A percentile compares a stretch with the other conserved stretches of the same genome.
Conservation (phyloP, 1,139 yeast species). For the Pichia sp. region DNA sequence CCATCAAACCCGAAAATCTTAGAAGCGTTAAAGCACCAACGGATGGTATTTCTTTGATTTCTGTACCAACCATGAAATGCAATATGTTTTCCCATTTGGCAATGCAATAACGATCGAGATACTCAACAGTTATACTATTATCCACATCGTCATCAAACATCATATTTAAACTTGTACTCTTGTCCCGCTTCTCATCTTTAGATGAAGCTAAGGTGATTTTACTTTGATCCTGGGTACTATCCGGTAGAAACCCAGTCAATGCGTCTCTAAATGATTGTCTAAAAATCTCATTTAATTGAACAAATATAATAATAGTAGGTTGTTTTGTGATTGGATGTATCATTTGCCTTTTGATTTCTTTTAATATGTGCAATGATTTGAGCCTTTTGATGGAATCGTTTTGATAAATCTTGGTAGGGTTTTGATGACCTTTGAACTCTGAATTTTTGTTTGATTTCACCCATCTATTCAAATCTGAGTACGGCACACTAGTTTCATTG, state of each 20-base stretch:
- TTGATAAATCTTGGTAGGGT: constrained; percentile 43
- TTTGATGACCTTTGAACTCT: constrained; percentile 39
- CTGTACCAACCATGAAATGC: constrained; percentile 97
- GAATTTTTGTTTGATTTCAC: constrained; percentile 34
- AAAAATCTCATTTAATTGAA: constrained; percentile 69
- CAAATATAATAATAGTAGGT: constrained; percentile 43
- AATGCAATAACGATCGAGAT: constrained; percentile 76
- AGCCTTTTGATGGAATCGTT: constrained; percentile 77
- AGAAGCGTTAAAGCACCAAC: constrained; percentile 61
- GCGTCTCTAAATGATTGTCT: constrained; percentile 75
- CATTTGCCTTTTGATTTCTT: constrained; percentile 46
- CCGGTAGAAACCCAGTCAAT: constrained; percentile 62
- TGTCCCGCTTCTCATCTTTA: constrained; percentile 1
- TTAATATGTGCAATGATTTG: constrained; percentile 69
- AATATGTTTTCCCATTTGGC: constrained; percentile 91
- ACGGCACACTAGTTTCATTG: constrained; percentile 66
- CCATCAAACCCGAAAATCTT: constrained; percentile 83
- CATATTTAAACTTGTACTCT: constrained; percentile 8
- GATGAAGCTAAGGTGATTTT: constrained; percentile 9
- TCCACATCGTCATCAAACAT: constrained; percentile 34
- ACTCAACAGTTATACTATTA: constrained; percentile 54
- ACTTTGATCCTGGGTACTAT: constrained; percentile 17
- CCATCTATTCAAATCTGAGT: constrained; percentile 71
- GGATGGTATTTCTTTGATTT: constrained; percentile 60
- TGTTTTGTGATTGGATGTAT: constrained; percentile 33